These are phyloP conservation scores for Daldinia childiae DNA, from an alignment of 495 filamentous ascomycete species.

Conservation along the genomic window DNA sequence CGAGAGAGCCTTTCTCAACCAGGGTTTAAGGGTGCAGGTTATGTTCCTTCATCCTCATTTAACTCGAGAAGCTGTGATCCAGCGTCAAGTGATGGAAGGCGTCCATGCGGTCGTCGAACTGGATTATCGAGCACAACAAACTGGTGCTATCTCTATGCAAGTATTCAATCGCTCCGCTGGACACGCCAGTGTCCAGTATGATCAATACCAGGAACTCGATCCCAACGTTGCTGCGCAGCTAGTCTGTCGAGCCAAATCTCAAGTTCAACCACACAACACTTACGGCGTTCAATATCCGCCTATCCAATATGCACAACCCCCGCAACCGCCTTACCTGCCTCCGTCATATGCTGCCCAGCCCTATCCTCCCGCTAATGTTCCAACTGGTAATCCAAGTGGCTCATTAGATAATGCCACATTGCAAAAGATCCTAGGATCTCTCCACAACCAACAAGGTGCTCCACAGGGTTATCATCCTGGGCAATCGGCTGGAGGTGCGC, in stretches of 20 bases:
- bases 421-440: slow-evolving; percentile 73
- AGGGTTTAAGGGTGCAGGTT: slow-evolving; percentile 76
- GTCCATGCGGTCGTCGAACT: slow-evolving; percentile 86
- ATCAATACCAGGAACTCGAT: slow-evolving; percentile 85
- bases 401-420: slow-evolving; percentile 76
- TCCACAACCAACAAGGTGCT: slow-evolving; percentile 60
- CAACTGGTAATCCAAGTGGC: slow-evolving; percentile 44
- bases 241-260: slow-evolving; percentile 75
- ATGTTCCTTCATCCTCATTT: slow-evolving; percentile 82
- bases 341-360: slow-evolving; percentile 32
- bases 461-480: slow-evolving; percentile 23
- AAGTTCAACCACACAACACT: slow-evolving; percentile 39
- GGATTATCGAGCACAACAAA: slow-evolving; percentile 69
- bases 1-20: slow-evolving; percentile 74
- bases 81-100: slow-evolving; percentile 86
- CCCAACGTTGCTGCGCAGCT: slow-evolving; percentile 80
- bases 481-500: slow-evolving; percentile 8
- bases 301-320: slow-evolving; percentile 36
- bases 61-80: slow-evolving; percentile 76
- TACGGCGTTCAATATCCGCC: slow-evolving; percentile 36
- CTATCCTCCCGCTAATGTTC: slow-evolving; percentile 23
- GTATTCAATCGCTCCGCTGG: slow-evolving; percentile 84
- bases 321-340: slow-evolving; percentile 17
- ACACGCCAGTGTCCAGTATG: slow-evolving; percentile 75
- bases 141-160: slow-evolving; percentile 77